Percentiles rank a stretch among this genome's conserved stretches.
phyloP scores from a whole-genome alignment of 257 asterid species.

The Thymus mandschuricus region DNA sequence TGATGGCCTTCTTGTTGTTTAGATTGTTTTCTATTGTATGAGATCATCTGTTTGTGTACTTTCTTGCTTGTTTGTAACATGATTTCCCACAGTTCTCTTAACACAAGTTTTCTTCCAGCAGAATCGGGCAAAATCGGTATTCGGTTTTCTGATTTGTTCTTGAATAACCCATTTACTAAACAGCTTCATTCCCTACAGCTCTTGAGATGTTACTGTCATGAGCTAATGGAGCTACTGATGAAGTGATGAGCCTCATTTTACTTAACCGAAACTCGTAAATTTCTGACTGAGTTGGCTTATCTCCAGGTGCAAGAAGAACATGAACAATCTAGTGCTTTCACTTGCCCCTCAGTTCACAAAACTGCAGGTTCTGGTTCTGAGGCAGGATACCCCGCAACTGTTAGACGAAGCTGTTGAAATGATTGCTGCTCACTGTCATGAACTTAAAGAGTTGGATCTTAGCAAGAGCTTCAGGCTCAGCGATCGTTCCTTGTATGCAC shows the following conservation, averaged over 20 bases:
- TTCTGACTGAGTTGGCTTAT: slow-evolving; percentile 19
- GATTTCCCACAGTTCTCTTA: neutral
- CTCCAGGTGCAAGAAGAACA: slow-evolving; percentile 89
- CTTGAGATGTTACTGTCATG: neutral
- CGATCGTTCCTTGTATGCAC: slow-evolving; percentile 72
- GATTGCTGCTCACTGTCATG: slow-evolving; percentile 70
- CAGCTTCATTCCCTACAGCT: no score
- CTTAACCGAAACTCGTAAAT: neutral
- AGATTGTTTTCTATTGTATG: slow-evolving; percentile 4
- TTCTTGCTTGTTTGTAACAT: slow-evolving; percentile 1
- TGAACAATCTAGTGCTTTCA: slow-evolving; percentile 76
- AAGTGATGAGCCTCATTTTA: neutral
- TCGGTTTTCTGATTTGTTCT: neutral
- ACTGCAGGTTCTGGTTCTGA: slow-evolving; percentile 64
- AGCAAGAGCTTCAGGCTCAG: slow-evolving; percentile 89
- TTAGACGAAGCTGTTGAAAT: slow-evolving; percentile 71
- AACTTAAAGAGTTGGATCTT: slow-evolving; percentile 82
- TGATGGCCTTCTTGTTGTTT: neutral
- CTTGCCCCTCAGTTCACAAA: slow-evolving; percentile 77
- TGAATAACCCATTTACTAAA: neutral
- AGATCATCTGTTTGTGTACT: neutral
- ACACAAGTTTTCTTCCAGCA: neutral
- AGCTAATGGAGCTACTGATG: neutral
- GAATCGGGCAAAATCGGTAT: neutral
- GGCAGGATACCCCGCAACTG: slow-evolving; percentile 90